A percentile compares a stretch with the other conserved stretches of the same genome.
Evolutionary conservation across 2,329 filamentous ascomycete genomes (phyloP).

Genomic region (Gremmenia infestans): DNA sequence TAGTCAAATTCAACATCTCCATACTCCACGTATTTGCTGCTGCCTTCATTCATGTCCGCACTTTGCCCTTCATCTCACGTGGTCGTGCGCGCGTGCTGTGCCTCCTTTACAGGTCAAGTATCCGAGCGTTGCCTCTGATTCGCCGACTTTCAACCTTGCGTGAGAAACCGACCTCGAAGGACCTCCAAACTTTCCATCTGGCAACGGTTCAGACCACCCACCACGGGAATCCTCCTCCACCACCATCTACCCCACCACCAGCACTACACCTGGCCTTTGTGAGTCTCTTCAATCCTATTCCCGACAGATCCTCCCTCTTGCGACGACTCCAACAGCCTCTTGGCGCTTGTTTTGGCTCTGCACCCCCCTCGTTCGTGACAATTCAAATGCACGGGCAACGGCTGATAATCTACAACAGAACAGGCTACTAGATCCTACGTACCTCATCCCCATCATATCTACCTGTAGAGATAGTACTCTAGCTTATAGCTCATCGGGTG

Average conservation of each 20-base stretch:
- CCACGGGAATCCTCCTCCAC: constrained; percentile 10
- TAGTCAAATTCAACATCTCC: neutral
- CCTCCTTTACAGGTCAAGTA: neutral
- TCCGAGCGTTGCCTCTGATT: constrained; percentile 11
- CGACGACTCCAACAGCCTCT: neutral
- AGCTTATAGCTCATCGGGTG: neutral
- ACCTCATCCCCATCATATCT: neutral
- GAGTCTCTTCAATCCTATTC: constrained; percentile 15
- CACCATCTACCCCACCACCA: constrained; percentile 10
- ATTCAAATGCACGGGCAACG: constrained; percentile 14
- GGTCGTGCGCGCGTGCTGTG: constrained; percentile 19
- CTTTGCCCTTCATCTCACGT: neutral
- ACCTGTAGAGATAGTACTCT: neutral
- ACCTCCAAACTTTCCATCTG: constrained; percentile 27
- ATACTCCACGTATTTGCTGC: neutral
- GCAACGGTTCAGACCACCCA: constrained; percentile 15
- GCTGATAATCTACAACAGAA: constrained; percentile 20
- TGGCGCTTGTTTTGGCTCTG: constrained; percentile 6
- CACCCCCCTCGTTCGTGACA: constrained; percentile 13
- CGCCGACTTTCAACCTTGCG: constrained; percentile 16
- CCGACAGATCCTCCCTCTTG: neutral
- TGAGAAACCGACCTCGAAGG: constrained; percentile 14
- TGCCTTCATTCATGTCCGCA: neutral
- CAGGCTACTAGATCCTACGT: constrained; percentile 7
- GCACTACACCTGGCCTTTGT: constrained; percentile 13